Evolutionary conservation across 352 stramenopile species (phyloP), one percentile per base, ranked within the genome.

Genomic region (Pythium vanterpoolii): DNA sequence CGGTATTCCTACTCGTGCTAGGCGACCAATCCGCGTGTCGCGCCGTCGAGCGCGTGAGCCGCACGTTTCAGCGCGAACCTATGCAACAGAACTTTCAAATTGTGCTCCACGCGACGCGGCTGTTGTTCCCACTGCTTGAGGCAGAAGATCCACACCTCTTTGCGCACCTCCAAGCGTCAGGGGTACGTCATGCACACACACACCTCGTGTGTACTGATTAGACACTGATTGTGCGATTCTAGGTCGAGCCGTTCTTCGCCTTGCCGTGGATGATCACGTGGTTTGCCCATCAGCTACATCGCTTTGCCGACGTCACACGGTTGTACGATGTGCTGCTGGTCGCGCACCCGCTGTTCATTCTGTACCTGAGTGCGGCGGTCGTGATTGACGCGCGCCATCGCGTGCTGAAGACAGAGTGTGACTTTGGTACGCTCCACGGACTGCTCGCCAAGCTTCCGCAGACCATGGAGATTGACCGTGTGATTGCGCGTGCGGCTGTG

Each of bases 261-360:
- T 61, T 98, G 2, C 84, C 83, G 36, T 98, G 94, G 94, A 79
- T 98, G 51, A 92, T 98, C 53, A 98, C 94, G 31, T 98, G 94
- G 93, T 98, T 98, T 67, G 75, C 86, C 13, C 94, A 98, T 72
- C 85, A 98, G 65, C 62, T 98, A 8, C 74, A 72, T 47, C 87
- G 90, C 27, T 93, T 97, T 9, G 56, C 75, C 3, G 71, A 98
- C 51, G 92, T 97, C 10, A 79, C 91, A 56, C 74, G 95, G 27
- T 64, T 98, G 39, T 98, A 95, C 71, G 95, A 98, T 70, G 86
- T 96, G 26, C 89, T 98, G 54, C 73, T 98, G n/a, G 74, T 89
- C 24, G 93, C 86, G 8, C 93, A 98, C 65, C 89, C 95, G 30
- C 71, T 98, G 24, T 94, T 98, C 56, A 82, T 86, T 8, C 56